Percentiles rank a stretch among this genome's conserved stretches.
Evolutionary conservation across 345 rosid genomes (phyloP).

Genomic region (Carallia pectinifolia): DNA sequence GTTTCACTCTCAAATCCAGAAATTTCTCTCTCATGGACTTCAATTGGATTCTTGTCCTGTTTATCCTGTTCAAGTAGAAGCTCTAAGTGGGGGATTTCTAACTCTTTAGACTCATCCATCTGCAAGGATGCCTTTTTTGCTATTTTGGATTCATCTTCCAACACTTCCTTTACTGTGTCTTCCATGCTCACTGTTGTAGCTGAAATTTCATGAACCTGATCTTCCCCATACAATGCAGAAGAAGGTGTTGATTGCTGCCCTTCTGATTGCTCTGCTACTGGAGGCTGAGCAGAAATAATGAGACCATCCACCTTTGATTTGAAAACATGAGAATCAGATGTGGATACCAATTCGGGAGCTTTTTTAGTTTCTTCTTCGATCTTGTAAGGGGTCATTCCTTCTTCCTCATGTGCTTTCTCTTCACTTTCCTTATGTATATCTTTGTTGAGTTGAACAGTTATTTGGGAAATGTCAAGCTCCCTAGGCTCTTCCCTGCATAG

Average conservation of each 20-base stretch:
- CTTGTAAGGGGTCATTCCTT: too few species aligned
- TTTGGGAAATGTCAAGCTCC: slow-evolving; percentile 19
- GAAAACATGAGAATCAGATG: slow-evolving; percentile 2
- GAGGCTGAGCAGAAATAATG: slow-evolving; percentile 14
- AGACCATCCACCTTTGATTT: slow-evolving; percentile 16
- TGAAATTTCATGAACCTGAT: slow-evolving; percentile 3
- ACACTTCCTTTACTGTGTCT: slow-evolving; percentile 1
- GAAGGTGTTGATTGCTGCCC: slow-evolving; percentile 22
- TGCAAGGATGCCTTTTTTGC: slow-evolving; percentile 4
- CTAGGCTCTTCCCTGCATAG: slow-evolving; percentile 24
- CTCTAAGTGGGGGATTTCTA: slow-evolving; percentile 10
- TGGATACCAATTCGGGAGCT: slow-evolving; percentile 8
- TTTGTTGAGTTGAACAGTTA: not conserved
- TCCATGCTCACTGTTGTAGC: slow-evolving; percentile 11
- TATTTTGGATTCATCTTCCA: not conserved
- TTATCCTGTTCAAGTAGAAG: not conserved
- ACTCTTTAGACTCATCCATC: slow-evolving; percentile 28
- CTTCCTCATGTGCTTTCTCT: not conserved
- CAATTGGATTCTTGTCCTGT: not conserved
- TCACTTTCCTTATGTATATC: not conserved
- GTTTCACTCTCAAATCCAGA: not conserved
- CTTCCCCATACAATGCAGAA: slow-evolving; percentile 1
- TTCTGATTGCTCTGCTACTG: slow-evolving; percentile 28
- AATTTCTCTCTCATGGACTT: not conserved
- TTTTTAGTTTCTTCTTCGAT: slow-evolving; percentile 9